These are phyloP conservation scores for Talaromyces sp. DNA, from an alignment of 2,329 filamentous ascomycete genomes.

Conservation along the genomic window DNA sequence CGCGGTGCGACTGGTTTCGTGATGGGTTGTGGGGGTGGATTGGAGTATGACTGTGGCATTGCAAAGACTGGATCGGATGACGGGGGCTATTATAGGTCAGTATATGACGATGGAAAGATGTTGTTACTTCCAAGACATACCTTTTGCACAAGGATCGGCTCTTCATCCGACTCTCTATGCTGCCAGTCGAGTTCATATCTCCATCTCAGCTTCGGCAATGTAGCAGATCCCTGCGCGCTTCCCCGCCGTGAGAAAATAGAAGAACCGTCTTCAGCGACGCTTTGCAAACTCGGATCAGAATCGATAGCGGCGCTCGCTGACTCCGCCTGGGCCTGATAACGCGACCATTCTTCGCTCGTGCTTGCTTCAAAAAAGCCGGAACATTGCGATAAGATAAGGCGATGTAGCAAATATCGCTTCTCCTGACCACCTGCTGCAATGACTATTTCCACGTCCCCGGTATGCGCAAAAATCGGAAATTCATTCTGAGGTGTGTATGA, in stretches of 20 bases:
- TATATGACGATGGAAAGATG: background rate
- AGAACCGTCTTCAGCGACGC: slow-evolving; percentile 39
- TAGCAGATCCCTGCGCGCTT: slow-evolving; percentile 34
- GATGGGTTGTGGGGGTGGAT: slow-evolving; percentile 53
- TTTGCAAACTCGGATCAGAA: slow-evolving; percentile 38
- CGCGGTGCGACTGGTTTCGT: slow-evolving; percentile 63
- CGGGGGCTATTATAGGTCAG: slow-evolving; percentile 29
- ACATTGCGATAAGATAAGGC: slow-evolving; percentile 81
- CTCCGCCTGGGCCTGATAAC: slow-evolving; percentile 31
- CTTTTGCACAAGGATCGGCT: slow-evolving; percentile 85
- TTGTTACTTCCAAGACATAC: slow-evolving; percentile 44
- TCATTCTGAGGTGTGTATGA: slow-evolving; percentile 77
- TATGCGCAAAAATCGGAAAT: slow-evolving; percentile 86
- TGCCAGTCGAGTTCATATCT: slow-evolving; percentile 83
- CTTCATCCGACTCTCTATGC: slow-evolving; percentile 65
- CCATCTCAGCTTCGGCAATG: slow-evolving; percentile 64
- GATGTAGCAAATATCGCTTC: slow-evolving; percentile 82
- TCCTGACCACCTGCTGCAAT: slow-evolving; percentile 68
- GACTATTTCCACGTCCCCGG: slow-evolving; percentile 88
- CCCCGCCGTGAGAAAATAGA: slow-evolving; percentile 40
- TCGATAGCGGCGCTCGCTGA: slow-evolving; percentile 46
- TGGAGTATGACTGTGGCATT: slow-evolving; percentile 40
- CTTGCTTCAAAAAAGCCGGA: slow-evolving; percentile 87
- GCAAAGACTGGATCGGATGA: slow-evolving; percentile 56
- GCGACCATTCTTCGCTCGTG: slow-evolving; percentile 75